Conservation (phyloP, 352 stramenopile genomes). For the Phytophthora sp. region DNA sequence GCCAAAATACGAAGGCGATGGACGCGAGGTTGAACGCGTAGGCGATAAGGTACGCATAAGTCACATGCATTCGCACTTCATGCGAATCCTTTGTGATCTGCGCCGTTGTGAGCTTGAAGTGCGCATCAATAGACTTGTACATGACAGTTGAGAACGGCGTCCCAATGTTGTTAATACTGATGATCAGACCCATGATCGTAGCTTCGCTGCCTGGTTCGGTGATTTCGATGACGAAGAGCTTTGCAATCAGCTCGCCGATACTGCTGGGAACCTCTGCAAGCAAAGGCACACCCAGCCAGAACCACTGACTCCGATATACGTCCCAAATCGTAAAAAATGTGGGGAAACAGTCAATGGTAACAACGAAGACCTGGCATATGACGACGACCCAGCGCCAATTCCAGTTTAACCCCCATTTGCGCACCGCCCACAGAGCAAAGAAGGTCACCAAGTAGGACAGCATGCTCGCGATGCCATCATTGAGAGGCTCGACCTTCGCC, state of each 20-base stretch:
- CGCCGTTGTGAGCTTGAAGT: constrained; percentile 49
- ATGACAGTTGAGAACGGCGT: constrained; percentile 55
- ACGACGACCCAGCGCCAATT: constrained; percentile 52
- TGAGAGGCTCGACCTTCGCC: constrained; percentile 37
- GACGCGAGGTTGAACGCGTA: constrained; percentile 57
- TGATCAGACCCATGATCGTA: constrained; percentile 46
- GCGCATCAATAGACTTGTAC: constrained; percentile 55
- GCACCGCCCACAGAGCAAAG: constrained; percentile 33
- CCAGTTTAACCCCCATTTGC: constrained; percentile 55
- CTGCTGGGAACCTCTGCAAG: constrained; percentile 44
- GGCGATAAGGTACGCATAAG: constrained; percentile 56
- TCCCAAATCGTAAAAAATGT: constrained; percentile 63
- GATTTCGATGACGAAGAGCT: constrained; percentile 54
- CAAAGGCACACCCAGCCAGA: constrained; percentile 57
- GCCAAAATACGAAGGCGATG: constrained; percentile 47
- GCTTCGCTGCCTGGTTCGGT: constrained; percentile 46
- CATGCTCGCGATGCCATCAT: constrained; percentile 31
- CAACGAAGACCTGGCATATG: constrained; percentile 40
- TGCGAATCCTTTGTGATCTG: constrained; percentile 38
- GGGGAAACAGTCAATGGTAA: constrained; percentile 42
- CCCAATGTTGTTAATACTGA: constrained; percentile 43
- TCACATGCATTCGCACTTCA: constrained; percentile 52
- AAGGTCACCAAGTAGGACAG: constrained; percentile 37
- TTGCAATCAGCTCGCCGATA: constrained; percentile 35
- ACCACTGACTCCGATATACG: constrained; percentile 58